Percentiles rank a stretch among this genome's conserved stretches.
phyloP scores from a whole-genome alignment of 2,329 filamentous ascomycete species.

The Geosmithia putterillii region DNA sequence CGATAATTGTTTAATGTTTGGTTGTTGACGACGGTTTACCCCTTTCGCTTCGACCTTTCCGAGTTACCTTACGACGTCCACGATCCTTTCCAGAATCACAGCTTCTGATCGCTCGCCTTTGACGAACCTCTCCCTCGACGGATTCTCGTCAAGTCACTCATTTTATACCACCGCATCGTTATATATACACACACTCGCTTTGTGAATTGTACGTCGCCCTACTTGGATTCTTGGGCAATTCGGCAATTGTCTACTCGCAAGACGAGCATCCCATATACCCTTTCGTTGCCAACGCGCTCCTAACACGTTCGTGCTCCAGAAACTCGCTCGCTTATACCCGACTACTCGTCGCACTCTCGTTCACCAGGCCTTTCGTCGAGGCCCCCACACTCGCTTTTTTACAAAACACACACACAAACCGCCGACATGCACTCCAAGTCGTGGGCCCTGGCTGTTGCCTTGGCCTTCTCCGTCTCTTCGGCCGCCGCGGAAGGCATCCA shows the following conservation, averaged over 20 bases:
- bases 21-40: conserved; percentile 1
- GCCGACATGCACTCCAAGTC: conserved; percentile 37
- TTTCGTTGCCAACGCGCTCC: too few relatives aligned
- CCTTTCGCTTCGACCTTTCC: conserved; percentile 2
- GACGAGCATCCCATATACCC: too few relatives aligned
- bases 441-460: conserved; percentile 31
- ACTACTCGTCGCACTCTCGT: too few relatives aligned
- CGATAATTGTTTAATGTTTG: not conserved
- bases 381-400: not conserved
- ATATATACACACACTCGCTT: conserved; percentile 6
- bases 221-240: too few relatives aligned
- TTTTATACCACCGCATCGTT: conserved; percentile 13
- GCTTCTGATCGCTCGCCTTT: conserved; percentile 1
- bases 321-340: not conserved
- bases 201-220: conserved; percentile 3
- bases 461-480: conserved; percentile 34
- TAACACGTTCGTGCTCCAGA: too few relatives aligned
- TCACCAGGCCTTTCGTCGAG: too few relatives aligned
- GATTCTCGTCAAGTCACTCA: conserved; percentile 35
- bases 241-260: too few relatives aligned
- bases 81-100: conserved; percentile 2
- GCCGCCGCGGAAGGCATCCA: conserved; percentile 28
- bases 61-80: not conserved
- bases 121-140: conserved; percentile 17
- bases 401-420: conserved; percentile 1